Evolutionary conservation across 768 basidiomycete genomes (phyloP), one percentile per base, ranked within the genome.

Genomic region (Naganishia vishniacii): DNA sequence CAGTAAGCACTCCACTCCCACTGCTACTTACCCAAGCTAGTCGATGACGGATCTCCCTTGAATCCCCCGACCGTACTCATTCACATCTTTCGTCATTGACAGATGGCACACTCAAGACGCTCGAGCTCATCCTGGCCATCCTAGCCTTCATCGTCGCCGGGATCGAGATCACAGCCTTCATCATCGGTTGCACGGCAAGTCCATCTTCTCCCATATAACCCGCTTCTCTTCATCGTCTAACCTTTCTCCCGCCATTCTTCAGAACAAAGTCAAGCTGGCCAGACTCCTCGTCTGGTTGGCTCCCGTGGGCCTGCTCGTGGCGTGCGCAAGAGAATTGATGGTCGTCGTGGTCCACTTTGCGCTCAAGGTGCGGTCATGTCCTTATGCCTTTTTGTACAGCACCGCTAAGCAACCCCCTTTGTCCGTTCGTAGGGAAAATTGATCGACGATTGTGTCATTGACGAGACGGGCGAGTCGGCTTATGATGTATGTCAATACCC

Each of bases 341-440:
- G 53, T 72, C 16, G 73, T 74, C 28, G 59, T 73, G 18, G 34
- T 66, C 11, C 71, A 72, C 45, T 73, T 70, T 53, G 51, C 67
- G 11, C 47, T 71, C 49, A 75, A 74, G 68, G 72, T 72, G 34
- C 61, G 65, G 46, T 44, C 44, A 45, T 34, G 20, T 46, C 18
- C 4, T 5, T n/a, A 8, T 28, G 16, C n/a, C 18, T 11, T 9
- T 3, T 12, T 40, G 34, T 13, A 25, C 2, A 12, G 11, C 1
- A 12, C n/a, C 23, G 20, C 18, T 34, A 18, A 37, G 16, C 11
- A 34, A 13, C 18, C 32, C 18, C 12, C 4, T 20, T 37, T 31
- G n/a, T 48, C 28, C 12, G 37, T 13, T 16, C 15, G 25, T 53
- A 72, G 71, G 59, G 37, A 6, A 68, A 70, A 28, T 29, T 73